Evolutionary conservation across 176 grass and related monocot genomes (phyloP).

Genomic region (Aegilops bicornis): DNA sequence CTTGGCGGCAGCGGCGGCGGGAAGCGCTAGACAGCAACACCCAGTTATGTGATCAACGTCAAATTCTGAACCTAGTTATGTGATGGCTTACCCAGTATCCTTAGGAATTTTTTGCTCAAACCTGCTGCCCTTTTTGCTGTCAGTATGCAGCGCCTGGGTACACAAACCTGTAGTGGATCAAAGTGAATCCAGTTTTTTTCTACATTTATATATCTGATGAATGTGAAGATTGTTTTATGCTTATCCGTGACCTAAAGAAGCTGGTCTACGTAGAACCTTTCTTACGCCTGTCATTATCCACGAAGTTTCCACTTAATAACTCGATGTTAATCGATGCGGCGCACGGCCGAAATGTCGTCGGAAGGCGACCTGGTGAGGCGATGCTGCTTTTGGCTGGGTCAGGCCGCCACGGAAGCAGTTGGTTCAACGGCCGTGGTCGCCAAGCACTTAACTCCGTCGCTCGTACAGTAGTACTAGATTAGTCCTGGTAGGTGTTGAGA

Average conservation of each 20-base stretch:
- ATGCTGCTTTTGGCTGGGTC: not conserved
- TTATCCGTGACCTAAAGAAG: too few species aligned
- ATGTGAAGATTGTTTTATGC: not conserved
- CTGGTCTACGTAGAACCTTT: too few species aligned
- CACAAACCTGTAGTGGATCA: too few species aligned
- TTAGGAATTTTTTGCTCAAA: too few species aligned
- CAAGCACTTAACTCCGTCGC: not conserved
- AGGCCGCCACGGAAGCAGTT: not conserved
- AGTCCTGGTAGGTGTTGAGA: not conserved
- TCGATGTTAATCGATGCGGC: not conserved
- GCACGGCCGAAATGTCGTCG: not conserved
- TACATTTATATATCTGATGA: not conserved
- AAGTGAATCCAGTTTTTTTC: too few species aligned
- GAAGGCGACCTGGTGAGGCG: not conserved
- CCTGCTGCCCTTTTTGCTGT: too few species aligned
- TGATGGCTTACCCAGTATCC: not conserved
- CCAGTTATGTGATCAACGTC: too few species aligned
- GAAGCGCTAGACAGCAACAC: conserved; percentile 21
- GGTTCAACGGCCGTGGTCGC: not conserved
- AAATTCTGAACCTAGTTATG: not conserved
- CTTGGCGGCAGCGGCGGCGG: conserved; percentile 44
- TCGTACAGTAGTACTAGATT: too few species aligned
- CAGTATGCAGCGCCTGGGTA: too few species aligned
- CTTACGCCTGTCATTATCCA: not conserved
- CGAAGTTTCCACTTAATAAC: not conserved